Base-by-base conservation (phyloP, 192 early-diverging fungal species). In the Backusella morwellensis region DNA sequence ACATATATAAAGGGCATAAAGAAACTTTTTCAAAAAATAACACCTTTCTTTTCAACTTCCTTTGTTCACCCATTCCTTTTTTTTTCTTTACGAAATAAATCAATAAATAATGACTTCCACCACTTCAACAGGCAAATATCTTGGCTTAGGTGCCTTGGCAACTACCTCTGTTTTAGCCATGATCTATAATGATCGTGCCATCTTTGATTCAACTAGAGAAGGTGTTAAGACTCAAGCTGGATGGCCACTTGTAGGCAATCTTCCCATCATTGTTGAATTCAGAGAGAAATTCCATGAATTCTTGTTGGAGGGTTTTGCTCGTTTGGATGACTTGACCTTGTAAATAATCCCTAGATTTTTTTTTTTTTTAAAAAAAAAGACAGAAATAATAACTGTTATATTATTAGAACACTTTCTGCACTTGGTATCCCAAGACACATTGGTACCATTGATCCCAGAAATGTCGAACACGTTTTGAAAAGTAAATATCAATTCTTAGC, bases 391-490 rank as follows among this genome's bases (percentile, higher is more conserved):
- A 63, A 63, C 21, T 68, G 8, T 26, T n/a, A 3, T 38, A 34
- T 32, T 40, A 68, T 26, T 41, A 80, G 78, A 52, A 66, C 54
- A 8, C 44, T 76, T 54, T 77, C 80, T 32, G 66, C 38, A 40
- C 44, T 83, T 6, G 66, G 75, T 34, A 44, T 80, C 35, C 82
- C 82, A 15, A 66, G 70, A 34, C 52, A 72, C 12, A 52, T 83
- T 66, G 67, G 47, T 9, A 80, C 78, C 35, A 70, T 71, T 32
- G 78, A 83, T 54, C 82, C 82, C 3, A 72, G 69, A 23, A 77
- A 77, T 66, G 75, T 83, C 17, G 82, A 83, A 19, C 79, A 83
- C 72, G 72, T 83, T 32, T 68, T 83, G 69, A 83, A 83, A 44
- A 78, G 82, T 83, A 80, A 50, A 76, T 68, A 35, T 63, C 21